Conservation (phyloP, 2,329 filamentous ascomycete genomes). For the Aspergillus unguis region DNA sequence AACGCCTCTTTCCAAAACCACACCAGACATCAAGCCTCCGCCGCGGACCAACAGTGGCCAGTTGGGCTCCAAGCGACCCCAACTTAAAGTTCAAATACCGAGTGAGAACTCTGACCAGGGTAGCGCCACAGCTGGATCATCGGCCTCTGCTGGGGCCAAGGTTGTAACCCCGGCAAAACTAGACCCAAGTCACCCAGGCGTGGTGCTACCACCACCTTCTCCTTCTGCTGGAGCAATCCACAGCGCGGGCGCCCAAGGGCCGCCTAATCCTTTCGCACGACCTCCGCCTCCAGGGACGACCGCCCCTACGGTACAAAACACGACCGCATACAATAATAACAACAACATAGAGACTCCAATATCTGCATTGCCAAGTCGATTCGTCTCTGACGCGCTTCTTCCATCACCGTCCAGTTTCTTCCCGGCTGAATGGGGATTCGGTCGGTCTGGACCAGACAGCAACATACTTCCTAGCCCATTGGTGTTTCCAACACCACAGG, state of each 20-base stretch:
- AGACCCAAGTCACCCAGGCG: slow-evolving; percentile 60
- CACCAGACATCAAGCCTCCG: slow-evolving; percentile 69
- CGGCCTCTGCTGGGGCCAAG: slow-evolving; percentile 57
- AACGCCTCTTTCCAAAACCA: slow-evolving; percentile 48
- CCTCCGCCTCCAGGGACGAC: slow-evolving; percentile 65
- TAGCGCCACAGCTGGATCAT: slow-evolving; percentile 70
- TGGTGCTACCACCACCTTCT: slow-evolving; percentile 88
- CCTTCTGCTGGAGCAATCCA: slow-evolving; percentile 81
- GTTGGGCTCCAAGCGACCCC: slow-evolving; percentile 66
- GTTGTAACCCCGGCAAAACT: slow-evolving; percentile 58
- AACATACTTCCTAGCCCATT: slow-evolving; percentile 90
- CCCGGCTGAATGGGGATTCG: slow-evolving; percentile 81
- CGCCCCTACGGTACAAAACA: slow-evolving; percentile 29
- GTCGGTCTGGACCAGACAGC: slow-evolving; percentile 59
- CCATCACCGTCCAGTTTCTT: slow-evolving; percentile 93
- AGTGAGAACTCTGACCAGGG: slow-evolving; percentile 77
- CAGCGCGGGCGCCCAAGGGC: slow-evolving; percentile 86
- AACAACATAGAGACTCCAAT: slow-evolving; percentile 69
- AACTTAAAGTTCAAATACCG: slow-evolving; percentile 90
- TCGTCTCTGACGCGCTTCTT: slow-evolving; percentile 81
- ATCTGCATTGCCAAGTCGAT: slow-evolving; percentile 88
- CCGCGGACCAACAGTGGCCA: slow-evolving; percentile 75
- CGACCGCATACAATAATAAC: slow-evolving; percentile 41
- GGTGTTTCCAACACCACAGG: slow-evolving; percentile 79
- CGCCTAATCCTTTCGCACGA: slow-evolving; percentile 91